phyloP scores from a whole-genome alignment of 73 alveolate genomes.

The Diophrys appendiculata region DNA sequence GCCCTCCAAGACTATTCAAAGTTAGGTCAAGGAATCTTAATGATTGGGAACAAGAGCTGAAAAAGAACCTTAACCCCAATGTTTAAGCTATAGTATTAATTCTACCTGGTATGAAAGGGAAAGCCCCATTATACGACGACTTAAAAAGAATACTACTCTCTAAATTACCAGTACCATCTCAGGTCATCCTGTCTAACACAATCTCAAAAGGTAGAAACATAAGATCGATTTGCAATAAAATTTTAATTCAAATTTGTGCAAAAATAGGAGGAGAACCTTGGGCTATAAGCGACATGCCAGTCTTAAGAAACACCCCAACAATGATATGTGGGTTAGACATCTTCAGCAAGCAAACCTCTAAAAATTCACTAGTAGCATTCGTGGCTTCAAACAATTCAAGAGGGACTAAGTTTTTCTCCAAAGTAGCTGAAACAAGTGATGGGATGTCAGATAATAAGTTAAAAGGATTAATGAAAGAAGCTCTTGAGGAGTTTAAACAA shows the following conservation, averaged over 20 bases:
- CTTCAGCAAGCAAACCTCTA: slow-evolving; percentile 11
- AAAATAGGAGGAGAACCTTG: slow-evolving; percentile 96
- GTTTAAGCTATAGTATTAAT: slow-evolving; percentile 68
- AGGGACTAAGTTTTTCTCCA: slow-evolving; percentile 48
- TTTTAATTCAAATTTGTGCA: slow-evolving; percentile 91
- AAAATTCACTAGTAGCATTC: slow-evolving; percentile 49
- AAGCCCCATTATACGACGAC: slow-evolving; percentile 82
- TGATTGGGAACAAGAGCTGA: slow-evolving; percentile 46
- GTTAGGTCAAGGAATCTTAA: slow-evolving; percentile 30
- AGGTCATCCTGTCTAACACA: slow-evolving; percentile 81
- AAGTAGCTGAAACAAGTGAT: slow-evolving; percentile 37
- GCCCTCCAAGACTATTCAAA: slow-evolving; percentile 35
- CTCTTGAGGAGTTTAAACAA: slow-evolving; percentile 12
- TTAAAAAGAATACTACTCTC: slow-evolving; percentile 77
- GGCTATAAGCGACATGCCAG: slow-evolving; percentile 90
- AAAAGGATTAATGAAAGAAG: slow-evolving; percentile 7
- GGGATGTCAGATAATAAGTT: slow-evolving; percentile 49
- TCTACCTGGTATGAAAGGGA: slow-evolving; percentile 89
- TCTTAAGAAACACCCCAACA: slow-evolving; percentile 65
- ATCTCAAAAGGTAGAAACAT: slow-evolving; percentile 77
- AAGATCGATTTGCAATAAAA: slow-evolving; percentile 88
- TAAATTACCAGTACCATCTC: slow-evolving; percentile 84
- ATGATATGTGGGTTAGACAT: slow-evolving; percentile 75
- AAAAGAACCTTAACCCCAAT: slow-evolving; percentile 40
- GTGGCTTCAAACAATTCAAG: slow-evolving; percentile 45